These are phyloP conservation scores for Rhodomyrtus tomentosa DNA, from an alignment of 345 rosid species.

Conservation along the genomic window DNA sequence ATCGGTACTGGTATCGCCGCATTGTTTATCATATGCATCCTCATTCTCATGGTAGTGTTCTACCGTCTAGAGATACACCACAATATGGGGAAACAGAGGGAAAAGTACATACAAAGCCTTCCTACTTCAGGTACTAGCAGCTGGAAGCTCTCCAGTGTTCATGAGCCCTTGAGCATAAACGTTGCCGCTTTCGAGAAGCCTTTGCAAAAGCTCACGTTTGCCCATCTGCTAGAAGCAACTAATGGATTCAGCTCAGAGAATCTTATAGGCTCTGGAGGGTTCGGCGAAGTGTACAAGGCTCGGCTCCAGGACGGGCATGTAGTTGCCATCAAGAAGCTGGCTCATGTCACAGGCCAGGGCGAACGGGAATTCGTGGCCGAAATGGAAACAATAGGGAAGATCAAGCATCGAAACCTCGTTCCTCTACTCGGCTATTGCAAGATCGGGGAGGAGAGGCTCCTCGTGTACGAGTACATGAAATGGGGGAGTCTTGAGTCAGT, in stretches of 20 bases:
- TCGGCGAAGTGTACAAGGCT: conserved; percentile 97
- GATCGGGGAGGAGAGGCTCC: conserved; percentile 92
- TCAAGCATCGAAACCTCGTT: conserved; percentile 91
- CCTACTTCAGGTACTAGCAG: conserved; percentile 82
- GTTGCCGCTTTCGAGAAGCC: conserved; percentile 94
- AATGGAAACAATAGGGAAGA: conserved; percentile 98
- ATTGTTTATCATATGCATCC: conserved; percentile 48
- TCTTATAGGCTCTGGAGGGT: conserved; percentile 91
- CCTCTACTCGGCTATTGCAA: conserved; percentile 92
- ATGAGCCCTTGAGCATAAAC: conserved; percentile 87
- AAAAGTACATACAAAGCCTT: conserved; percentile 82
- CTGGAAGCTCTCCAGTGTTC: conserved; percentile 89
- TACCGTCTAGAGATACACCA: conserved; percentile 42
- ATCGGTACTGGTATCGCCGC: conserved; percentile 27
- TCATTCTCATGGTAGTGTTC: conserved; percentile 52
- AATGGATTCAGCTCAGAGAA: conserved; percentile 92
- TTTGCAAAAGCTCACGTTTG: conserved; percentile 71
- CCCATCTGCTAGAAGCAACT: conserved; percentile 93
- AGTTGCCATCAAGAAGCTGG: conserved; percentile 92
- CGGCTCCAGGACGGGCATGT: conserved; percentile 57
- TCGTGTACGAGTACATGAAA: conserved; percentile 96
- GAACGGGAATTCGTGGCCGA: conserved; percentile 99
- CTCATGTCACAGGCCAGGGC: conserved; percentile 86
- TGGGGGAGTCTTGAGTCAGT: conserved; percentile 95
- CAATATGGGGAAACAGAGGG: conserved; percentile 49